A percentile compares a stretch with the other conserved stretches of the same genome.
phyloP scores from a whole-genome alignment of 805 yeast species.

The Starmera quercuum region DNA sequence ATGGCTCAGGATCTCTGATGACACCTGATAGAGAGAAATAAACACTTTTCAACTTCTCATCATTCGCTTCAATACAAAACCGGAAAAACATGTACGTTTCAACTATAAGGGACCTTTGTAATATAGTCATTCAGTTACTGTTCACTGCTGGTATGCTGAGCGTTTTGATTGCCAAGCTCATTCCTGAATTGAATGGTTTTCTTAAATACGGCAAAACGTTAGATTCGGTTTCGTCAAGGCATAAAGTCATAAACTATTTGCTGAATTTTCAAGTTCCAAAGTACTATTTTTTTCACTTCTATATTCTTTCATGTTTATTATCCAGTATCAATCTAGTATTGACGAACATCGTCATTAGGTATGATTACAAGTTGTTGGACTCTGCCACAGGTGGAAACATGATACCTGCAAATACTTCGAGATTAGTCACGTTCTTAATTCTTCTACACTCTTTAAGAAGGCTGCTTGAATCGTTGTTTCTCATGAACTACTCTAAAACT shows the following conservation, averaged over 20 bases:
- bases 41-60: no score
- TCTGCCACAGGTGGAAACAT: conserved; percentile 3
- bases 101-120: no score
- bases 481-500: conserved; percentile 36
- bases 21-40: no score
- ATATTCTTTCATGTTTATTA: conserved; percentile 34
- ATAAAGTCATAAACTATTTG: conserved; percentile 6
- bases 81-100: no score
- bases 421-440: conserved; percentile 17
- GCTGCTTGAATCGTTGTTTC: conserved; percentile 41
- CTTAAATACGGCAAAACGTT: conserved; percentile 40
- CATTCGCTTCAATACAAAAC: no score
- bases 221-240: conserved; percentile 4
- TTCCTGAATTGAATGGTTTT: conserved; percentile 24
- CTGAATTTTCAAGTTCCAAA: conserved; percentile 48
- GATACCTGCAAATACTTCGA: conserved; percentile 16
- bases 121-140: no score
- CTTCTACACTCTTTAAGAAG: conserved; percentile 51
- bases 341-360: conserved; percentile 1
- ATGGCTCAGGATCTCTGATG: no score
- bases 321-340: conserved; percentile 16
- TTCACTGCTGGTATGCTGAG: no score
- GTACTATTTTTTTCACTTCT: conserved; percentile 56
- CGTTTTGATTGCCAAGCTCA: conserved; percentile 26
- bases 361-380: conserved; percentile 2